Evolutionary conservation across 495 filamentous ascomycete species (phyloP).

Genomic region (Elaphomyces granulatus): DNA sequence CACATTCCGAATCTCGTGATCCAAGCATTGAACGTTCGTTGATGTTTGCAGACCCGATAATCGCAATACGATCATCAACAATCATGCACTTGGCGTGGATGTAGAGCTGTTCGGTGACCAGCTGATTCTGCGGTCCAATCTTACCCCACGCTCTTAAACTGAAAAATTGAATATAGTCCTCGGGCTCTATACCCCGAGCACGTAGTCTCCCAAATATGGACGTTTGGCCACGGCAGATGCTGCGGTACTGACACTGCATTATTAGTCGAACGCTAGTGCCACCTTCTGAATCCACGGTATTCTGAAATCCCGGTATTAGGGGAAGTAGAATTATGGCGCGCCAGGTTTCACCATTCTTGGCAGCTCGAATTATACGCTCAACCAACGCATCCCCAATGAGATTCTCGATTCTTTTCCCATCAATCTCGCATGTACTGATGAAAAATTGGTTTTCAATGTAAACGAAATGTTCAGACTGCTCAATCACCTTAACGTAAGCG

Average conservation of each 20-base stretch:
- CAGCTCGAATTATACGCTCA: slow-evolving; percentile 73
- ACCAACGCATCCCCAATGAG: slow-evolving; percentile 91
- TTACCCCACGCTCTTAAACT: slow-evolving; percentile 86
- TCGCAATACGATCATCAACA: slow-evolving; percentile 82
- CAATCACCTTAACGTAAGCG: slow-evolving; percentile 88
- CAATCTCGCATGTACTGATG: slow-evolving; percentile 81
- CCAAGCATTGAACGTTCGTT: slow-evolving; percentile 97
- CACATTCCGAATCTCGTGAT: slow-evolving; percentile 79
- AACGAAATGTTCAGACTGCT: slow-evolving; percentile 90
- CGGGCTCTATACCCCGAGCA: slow-evolving; percentile 76
- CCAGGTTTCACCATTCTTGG: slow-evolving; percentile 79
- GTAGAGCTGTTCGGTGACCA: slow-evolving; percentile 94
- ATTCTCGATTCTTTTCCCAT: slow-evolving; percentile 79
- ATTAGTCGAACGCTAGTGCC: slow-evolving; percentile 90
- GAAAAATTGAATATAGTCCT: slow-evolving; percentile 95
- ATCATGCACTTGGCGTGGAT: slow-evolving; percentile 98
- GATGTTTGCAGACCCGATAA: slow-evolving; percentile 98
- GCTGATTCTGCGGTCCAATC: slow-evolving; percentile 63
- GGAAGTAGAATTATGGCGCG: slow-evolving; percentile 89
- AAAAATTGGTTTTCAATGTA: slow-evolving; percentile 99
- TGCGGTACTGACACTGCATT: slow-evolving; percentile 95
- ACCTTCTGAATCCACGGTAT: slow-evolving; percentile 84
- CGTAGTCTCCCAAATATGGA: slow-evolving; percentile 84
- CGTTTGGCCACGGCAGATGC: slow-evolving; percentile 85
- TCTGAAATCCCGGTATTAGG: slow-evolving; percentile 96